Evolutionary conservation across 805 yeast species (phyloP).

Genomic region (Saturnispora bothae): DNA sequence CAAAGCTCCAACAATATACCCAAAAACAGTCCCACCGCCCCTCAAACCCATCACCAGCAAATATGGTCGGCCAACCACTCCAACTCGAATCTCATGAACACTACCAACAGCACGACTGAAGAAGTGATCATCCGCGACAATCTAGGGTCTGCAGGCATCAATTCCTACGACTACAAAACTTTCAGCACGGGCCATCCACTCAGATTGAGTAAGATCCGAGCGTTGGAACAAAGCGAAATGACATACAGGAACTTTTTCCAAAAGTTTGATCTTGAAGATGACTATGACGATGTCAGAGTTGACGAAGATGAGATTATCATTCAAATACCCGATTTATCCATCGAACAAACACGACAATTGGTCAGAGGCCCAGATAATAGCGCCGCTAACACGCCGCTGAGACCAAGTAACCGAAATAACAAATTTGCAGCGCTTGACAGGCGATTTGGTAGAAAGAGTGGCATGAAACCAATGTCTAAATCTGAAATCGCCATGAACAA

Average conservation of each 20-base stretch:
- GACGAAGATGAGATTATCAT: conserved; percentile 12
- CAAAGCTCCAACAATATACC: neutral
- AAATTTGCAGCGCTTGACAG: conserved; percentile 17
- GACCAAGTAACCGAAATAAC: neutral
- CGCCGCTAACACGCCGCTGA: neutral
- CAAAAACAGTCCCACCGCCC: neutral
- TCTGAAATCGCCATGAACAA: conserved; percentile 17
- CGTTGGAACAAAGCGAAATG: conserved; percentile 29
- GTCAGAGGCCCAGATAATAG: neutral
- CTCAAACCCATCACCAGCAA: neutral
- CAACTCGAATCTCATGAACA: neutral
- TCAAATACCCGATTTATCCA: conserved; percentile 18
- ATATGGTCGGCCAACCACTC: neutral
- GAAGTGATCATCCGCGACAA: conserved; percentile 19
- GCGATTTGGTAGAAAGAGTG: conserved; percentile 22
- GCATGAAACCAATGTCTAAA: conserved; percentile 19
- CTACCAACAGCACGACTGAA: neutral
- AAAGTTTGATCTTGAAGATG: conserved; percentile 8
- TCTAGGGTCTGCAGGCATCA: conserved; percentile 18
- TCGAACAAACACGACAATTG: conserved; percentile 14
- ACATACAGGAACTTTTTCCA: conserved; percentile 24
- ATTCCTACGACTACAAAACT: conserved; percentile 27
- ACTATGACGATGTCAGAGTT: neutral
- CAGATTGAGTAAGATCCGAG: conserved; percentile 26
- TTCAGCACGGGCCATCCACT: conserved; percentile 27